A percentile compares a stretch with the other conserved stretches of the same genome.
Conservation (phyloP, 2,329 filamentous ascomycete genomes). For the Botrytis paeoniae region DNA sequence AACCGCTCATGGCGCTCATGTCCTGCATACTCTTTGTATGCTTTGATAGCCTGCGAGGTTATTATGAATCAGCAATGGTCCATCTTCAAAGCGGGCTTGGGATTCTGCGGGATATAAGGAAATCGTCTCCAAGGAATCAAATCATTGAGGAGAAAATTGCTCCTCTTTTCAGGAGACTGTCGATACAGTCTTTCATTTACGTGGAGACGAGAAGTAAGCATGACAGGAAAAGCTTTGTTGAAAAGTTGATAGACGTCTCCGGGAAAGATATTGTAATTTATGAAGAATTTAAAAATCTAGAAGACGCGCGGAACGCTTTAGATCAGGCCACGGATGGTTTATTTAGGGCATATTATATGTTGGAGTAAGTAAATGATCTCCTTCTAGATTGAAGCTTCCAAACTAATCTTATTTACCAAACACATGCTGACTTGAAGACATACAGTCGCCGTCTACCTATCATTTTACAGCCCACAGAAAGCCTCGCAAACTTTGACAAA, state of each 20-base stretch:
- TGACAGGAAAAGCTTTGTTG: not conserved
- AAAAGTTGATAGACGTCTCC: not conserved
- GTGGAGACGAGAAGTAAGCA: not conserved
- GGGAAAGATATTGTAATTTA: not conserved
- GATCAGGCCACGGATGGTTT: not conserved
- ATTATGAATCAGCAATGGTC: not conserved
- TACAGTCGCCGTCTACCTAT: not conserved
- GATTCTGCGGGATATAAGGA: not conserved
- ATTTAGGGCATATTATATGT: not conserved
- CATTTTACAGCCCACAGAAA: not conserved
- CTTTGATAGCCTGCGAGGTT: not conserved
- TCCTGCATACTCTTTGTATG: not conserved
- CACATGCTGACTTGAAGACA: not conserved
- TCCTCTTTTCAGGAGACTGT: not conserved
- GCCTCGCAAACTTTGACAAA: not conserved
- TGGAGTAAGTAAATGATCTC: not conserved
- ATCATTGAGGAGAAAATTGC: not conserved
- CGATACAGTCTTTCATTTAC: not conserved
- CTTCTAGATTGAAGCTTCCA: not conserved
- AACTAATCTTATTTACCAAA: not conserved
- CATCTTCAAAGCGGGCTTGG: not conserved
- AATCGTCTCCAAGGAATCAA: not conserved
- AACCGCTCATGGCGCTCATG: not conserved
- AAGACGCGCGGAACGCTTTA: not conserved
- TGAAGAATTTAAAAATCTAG: not conserved